Evolutionary conservation across 2,329 filamentous ascomycete species (phyloP), one percentile per base, ranked within the genome.

Genomic region (Chaetomiaceae sp.): DNA sequence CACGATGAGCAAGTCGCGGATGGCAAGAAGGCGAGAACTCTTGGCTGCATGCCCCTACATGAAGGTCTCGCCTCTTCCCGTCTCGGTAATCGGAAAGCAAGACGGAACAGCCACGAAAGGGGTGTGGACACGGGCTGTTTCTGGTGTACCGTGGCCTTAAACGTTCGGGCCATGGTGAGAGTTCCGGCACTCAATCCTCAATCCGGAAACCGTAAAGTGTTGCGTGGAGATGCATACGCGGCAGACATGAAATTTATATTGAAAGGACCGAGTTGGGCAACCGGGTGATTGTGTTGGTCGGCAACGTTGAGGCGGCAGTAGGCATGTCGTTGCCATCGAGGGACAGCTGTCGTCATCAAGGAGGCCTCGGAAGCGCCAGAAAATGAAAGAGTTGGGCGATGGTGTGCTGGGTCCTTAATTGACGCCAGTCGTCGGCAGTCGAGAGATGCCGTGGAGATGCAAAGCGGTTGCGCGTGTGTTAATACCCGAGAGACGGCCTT

Each of bases 361-460:
- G 3, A 6, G 36, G 43, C 2, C 29, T 17, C n/a, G 43, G 31
- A 17, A 22, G 11, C 3, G 27, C 20, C 19, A 34, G 34, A 12
- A 37, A 29, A 27, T 15, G 19, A 23, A 14, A 48, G 23, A 9
- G 29, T 27, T 4, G 14, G n/a, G 4, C 20, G 2, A 25, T 38
- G 9, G 31, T 14, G n/a, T 19, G 4, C 34, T 47, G 14, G 33
- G 25, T 33, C 23, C 37, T 40, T 23, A 17, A 31, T 31, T 9
- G 23, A 19, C n/a, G n/a, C n/a, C n/a, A 2, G 31, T 19, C 8
- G 42, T 54, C 54, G 51, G 56, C 56, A 59, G 47, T 59, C 47
- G 47, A 22, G 15, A 22, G 34, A 29, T 46, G 44, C 40, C 29
- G 20, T 44, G 12, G 17, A n/a, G n/a, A n/a, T n/a, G n/a, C n/a